Evolutionary conservation across 2,329 filamentous ascomycete species (phyloP).

Genomic region (Massarina eburnea): DNA sequence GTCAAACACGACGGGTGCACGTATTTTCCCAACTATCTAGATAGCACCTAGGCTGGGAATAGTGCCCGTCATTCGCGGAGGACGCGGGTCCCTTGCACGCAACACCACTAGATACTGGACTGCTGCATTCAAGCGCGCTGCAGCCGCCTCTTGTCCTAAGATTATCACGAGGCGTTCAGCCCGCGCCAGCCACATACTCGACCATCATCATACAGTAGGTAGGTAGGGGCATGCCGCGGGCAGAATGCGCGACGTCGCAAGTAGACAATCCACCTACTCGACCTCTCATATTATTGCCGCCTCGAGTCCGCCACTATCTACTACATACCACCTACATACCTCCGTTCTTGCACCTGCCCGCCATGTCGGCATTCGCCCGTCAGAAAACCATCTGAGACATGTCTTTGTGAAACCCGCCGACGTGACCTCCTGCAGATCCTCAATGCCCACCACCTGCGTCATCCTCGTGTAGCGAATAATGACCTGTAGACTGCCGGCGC

Average conservation of each 20-base stretch:
- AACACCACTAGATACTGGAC: constrained; percentile 7
- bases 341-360: constrained; percentile 12
- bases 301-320: constrained; percentile 26
- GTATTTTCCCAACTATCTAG: constrained; percentile 10
- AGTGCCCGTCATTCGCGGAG: constrained; percentile 1
- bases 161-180: constrained; percentile 33
- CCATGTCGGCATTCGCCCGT: neutral
- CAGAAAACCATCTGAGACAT: constrained; percentile 20
- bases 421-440: constrained; percentile 22
- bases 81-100: constrained; percentile 12
- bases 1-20: constrained; percentile 16
- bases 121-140: constrained; percentile 16
- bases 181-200: constrained; percentile 17
- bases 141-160: constrained; percentile 18
- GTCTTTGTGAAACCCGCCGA: constrained; percentile 29
- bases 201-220: constrained; percentile 17
- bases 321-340: constrained; percentile 5
- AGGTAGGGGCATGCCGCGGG: no score
- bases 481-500: constrained; percentile 5
- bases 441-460: constrained; percentile 10
- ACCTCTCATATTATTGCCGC: constrained; percentile 21
- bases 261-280: constrained; percentile 15
- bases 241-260: constrained; percentile 25
- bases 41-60: constrained; percentile 2
- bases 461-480: constrained; percentile 1